Conservation (phyloP, 2,329 filamentous ascomycete species). For the Parastagonospora nodorum region DNA sequence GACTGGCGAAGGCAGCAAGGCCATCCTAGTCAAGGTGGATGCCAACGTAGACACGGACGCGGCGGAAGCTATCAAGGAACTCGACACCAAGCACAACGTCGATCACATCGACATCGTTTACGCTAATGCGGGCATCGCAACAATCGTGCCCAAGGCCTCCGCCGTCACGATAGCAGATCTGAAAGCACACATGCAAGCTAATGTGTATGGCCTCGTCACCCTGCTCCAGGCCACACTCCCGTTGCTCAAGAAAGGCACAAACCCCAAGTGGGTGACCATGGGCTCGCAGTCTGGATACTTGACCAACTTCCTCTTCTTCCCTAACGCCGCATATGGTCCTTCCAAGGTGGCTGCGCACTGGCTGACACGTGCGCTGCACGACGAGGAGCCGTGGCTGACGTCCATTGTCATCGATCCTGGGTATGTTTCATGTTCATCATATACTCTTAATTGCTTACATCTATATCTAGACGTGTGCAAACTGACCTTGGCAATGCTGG, state of each 20-base stretch:
- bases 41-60: conserved; percentile 9
- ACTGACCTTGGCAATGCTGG: too few relatives aligned
- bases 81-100: conserved; percentile 8
- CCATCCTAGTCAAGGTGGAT: conserved; percentile 17
- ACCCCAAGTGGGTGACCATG: too few relatives aligned
- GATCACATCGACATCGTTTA: conserved; percentile 16
- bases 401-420: too few relatives aligned
- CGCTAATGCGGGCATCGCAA: background rate
- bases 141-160: conserved; percentile 3
- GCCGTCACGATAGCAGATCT: conserved; percentile 4
- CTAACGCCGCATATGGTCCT: too few relatives aligned
- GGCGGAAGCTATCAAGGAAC: conserved; percentile 2
- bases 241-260: conserved; percentile 8
- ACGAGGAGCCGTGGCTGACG: too few relatives aligned
- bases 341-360: too few relatives aligned
- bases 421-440: too few relatives aligned
- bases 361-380: too few relatives aligned
- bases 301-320: too few relatives aligned
- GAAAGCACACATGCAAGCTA: conserved; percentile 10
- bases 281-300: too few relatives aligned
- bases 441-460: too few relatives aligned
- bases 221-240: conserved; percentile 15
- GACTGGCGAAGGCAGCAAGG: conserved; percentile 5
- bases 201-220: conserved; percentile 15
- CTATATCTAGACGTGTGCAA: too few relatives aligned